These are phyloP conservation scores for Diplodia seriata DNA, from an alignment of 2,329 filamentous ascomycete genomes.

Conservation along the genomic window DNA sequence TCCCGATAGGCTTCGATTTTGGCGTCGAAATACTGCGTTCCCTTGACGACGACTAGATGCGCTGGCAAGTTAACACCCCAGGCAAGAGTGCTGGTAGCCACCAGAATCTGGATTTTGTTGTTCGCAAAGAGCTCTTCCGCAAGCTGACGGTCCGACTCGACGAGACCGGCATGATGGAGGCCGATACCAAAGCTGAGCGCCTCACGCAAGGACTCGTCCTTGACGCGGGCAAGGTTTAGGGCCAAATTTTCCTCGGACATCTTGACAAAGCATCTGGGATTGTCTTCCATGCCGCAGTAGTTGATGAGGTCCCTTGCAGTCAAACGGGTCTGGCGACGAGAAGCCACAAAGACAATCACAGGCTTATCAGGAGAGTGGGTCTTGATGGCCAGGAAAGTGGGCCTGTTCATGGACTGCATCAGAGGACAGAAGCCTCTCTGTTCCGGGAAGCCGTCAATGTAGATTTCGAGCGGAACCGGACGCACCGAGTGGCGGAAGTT, in stretches of 20 bases:
- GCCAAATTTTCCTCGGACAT: slow-evolving; percentile 96
- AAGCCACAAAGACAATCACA: slow-evolving; percentile 97
- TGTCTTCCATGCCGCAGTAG: slow-evolving; percentile 97
- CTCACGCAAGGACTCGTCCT: slow-evolving; percentile 90
- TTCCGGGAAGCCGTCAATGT: slow-evolving; percentile 96
- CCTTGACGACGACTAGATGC: slow-evolving; percentile 96
- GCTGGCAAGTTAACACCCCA: slow-evolving; percentile 99
- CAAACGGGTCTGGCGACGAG: slow-evolving; percentile 88
- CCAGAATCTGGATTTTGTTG: slow-evolving; percentile 96
- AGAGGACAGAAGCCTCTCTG: slow-evolving; percentile 93
- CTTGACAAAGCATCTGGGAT: slow-evolving; percentile 87
- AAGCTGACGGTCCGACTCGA: slow-evolving; percentile 90
- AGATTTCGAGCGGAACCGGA: slow-evolving; percentile 93
- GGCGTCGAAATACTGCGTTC: slow-evolving; percentile 96
- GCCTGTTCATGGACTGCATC: slow-evolving; percentile 99
- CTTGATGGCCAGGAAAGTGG: slow-evolving; percentile 95
- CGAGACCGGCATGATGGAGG: slow-evolving; percentile 93
- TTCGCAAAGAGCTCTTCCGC: slow-evolving; percentile 94
- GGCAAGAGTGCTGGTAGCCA: slow-evolving; percentile 93
- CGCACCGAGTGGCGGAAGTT: slow-evolving; percentile 98
- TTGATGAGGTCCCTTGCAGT: slow-evolving; percentile 98
- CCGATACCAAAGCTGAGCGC: slow-evolving; percentile 98
- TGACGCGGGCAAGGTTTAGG: slow-evolving; percentile 84
- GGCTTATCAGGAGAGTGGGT: slow-evolving; percentile 95
- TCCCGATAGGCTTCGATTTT: slow-evolving; percentile 98